phyloP scores from a whole-genome alignment of 192 early-diverging fungal species.

The Mortierella hygrophila region DNA sequence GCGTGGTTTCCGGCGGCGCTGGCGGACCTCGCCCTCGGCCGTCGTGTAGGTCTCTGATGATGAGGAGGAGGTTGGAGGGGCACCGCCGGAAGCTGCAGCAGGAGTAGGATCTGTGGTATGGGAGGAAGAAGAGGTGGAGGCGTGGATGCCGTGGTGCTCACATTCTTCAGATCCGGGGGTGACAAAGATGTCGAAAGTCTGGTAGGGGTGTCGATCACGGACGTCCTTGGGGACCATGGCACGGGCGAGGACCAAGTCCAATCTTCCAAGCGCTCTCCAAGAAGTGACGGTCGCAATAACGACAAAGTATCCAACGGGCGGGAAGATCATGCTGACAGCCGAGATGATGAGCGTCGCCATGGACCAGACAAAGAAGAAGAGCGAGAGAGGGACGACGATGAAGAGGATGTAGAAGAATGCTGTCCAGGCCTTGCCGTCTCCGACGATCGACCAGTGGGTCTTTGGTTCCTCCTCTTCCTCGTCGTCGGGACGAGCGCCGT shows the following conservation, averaged over 20 bases:
- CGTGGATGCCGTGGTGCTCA: not conserved
- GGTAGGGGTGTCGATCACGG: slow-evolving; percentile 13
- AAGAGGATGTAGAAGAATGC: slow-evolving; percentile 15
- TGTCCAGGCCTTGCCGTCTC: slow-evolving; percentile 31
- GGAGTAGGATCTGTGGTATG: not conserved
- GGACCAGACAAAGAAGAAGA: slow-evolving; percentile 47
- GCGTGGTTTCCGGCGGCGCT: not conserved
- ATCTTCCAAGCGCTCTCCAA: slow-evolving; percentile 42
- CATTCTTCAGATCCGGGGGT: not conserved
- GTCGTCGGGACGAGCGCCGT: not conserved
- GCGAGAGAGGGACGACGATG: slow-evolving; percentile 27
- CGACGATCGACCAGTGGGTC: slow-evolving; percentile 30
- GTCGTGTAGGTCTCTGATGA: not conserved
- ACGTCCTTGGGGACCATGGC: slow-evolving; percentile 14
- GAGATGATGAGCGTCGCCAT: slow-evolving; percentile 19
- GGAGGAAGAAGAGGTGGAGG: not conserved
- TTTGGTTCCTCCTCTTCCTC: slow-evolving; percentile 26
- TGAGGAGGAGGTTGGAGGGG: not conserved
- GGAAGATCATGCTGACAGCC: slow-evolving; percentile 22
- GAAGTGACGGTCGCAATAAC: slow-evolving; percentile 36
- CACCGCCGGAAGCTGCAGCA: not conserved
- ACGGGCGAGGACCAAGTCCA: slow-evolving; percentile 24
- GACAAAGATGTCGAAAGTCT: slow-evolving; percentile 17
- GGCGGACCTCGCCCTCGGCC: not conserved
- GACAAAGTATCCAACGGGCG: slow-evolving; percentile 32